Conservation (phyloP, 768 basidiomycete species). For the Mycena crocata region DNA sequence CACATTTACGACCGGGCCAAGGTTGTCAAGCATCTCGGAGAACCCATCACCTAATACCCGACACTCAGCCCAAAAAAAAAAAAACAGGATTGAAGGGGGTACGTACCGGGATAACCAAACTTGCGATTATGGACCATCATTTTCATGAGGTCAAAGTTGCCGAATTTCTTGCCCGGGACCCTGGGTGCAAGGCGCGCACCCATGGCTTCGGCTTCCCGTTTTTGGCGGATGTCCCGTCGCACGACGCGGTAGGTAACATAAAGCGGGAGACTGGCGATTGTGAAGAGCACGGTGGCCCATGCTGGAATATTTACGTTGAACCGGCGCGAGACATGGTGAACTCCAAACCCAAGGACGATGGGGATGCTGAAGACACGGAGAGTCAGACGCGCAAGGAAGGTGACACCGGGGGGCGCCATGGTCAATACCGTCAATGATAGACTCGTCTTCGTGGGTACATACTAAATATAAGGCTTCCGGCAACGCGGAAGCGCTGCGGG, state of each 20-base stretch:
- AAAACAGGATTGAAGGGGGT: not conserved
- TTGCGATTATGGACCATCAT: slow-evolving; percentile 36
- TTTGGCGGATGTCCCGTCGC: slow-evolving; percentile 9
- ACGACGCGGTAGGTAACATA: slow-evolving; percentile 13
- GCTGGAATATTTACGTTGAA: not conserved
- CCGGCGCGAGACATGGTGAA: slow-evolving; percentile 13
- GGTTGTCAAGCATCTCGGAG: slow-evolving; percentile 2
- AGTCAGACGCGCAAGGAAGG: slow-evolving; percentile 12
- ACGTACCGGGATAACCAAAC: slow-evolving; percentile 47
- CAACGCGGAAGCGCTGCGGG: not conserved
- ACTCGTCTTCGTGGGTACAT: not conserved
- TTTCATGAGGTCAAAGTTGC: slow-evolving; percentile 43
- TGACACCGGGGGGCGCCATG: slow-evolving; percentile 23
- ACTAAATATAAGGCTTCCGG: not conserved
- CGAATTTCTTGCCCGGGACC: slow-evolving; percentile 33
- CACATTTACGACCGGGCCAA: slow-evolving; percentile 31
- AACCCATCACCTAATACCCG: slow-evolving; percentile 22
- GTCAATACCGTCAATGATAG: not conserved
- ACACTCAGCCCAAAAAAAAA: not conserved
- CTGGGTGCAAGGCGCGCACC: slow-evolving; percentile 41
- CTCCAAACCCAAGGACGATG: slow-evolving; percentile 8
- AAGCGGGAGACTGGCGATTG: slow-evolving; percentile 20
- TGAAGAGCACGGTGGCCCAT: slow-evolving; percentile 16
- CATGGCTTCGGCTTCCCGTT: slow-evolving; percentile 29
- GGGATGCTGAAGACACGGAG: slow-evolving; percentile 19